Conservation (phyloP, 768 basidiomycete genomes). For the Polyporus arcularius region DNA sequence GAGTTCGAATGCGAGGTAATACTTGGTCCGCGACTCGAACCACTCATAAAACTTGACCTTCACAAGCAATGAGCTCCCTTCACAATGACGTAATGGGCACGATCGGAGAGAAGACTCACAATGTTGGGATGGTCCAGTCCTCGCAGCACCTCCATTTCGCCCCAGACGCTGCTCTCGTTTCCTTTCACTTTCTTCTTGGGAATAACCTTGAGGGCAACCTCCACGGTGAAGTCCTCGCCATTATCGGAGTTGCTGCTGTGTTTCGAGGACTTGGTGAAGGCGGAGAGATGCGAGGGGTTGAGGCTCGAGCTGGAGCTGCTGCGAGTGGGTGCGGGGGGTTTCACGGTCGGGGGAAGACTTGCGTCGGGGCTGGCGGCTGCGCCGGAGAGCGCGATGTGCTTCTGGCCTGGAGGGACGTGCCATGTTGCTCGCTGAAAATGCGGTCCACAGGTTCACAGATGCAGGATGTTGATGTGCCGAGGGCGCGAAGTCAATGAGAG, state of each 20-base stretch:
- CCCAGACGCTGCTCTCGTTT: constrained; percentile 85
- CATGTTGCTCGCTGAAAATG: constrained; percentile 65
- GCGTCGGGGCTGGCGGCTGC: constrained; percentile 42
- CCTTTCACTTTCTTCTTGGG: constrained; percentile 95
- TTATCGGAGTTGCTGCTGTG: constrained; percentile 4
- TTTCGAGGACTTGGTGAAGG: constrained; percentile 13
- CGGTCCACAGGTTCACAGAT: constrained; percentile 1
- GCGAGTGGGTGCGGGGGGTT: constrained; percentile 10
- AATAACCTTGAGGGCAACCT: constrained; percentile 88
- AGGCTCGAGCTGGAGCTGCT: constrained; percentile 16
- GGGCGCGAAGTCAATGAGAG: not conserved
- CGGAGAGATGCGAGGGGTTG: constrained; percentile 12
- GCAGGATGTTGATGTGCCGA: not conserved
- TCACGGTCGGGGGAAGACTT: not conserved
- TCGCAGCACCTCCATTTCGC: constrained; percentile 91
- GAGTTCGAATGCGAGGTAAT: constrained; percentile 94
- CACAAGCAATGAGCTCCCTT: not conserved
- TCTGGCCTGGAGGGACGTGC: constrained; percentile 68
- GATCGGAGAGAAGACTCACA: constrained; percentile 44
- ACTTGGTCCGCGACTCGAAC: constrained; percentile 94
- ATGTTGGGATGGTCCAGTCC: constrained; percentile 92
- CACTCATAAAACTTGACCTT: constrained; percentile 96
- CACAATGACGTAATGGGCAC: not conserved
- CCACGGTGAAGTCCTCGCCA: constrained; percentile 44
- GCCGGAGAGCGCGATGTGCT: constrained; percentile 57